Base-by-base conservation (phyloP, 352 stramenopile genomes). In the Phytopythium montanum region DNA sequence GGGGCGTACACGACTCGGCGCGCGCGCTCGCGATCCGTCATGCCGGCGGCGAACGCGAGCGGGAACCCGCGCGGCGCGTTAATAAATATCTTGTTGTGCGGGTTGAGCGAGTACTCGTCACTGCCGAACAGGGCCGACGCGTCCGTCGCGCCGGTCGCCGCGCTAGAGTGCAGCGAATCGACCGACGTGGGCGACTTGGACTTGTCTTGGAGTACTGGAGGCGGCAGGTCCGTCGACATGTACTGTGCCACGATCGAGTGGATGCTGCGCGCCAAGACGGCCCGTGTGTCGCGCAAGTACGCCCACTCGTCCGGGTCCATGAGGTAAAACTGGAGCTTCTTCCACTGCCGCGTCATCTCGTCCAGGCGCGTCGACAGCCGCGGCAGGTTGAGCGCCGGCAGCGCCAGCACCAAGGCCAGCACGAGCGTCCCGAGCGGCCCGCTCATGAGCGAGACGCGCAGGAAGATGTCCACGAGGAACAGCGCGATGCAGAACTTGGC, bases 41-140 rank as follows among this genome's bases (percentile, higher is more conserved):
- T 75, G 48, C 72, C 64, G 16, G 62, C 56, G 8, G 72, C 73
- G 31, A 80, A 87, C 10, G 74, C 60, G 38, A 88, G 62, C n/a
- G 79, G 75, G 60, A 87, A 87, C 56, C 76, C 87, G 25, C 76
- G 78, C 46, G 78, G 81, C 34, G 81, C 72, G 67, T 90, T 90
- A 69, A 90, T 88, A 85, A 90, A 90, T 79, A 90, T 85, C 59
- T 88, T 86, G 70, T 90, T 79, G 66, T 90, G 76, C 49, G 73
- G 64, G 59, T 90, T 90, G 19, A 90, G 68, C 58, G 76, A 76
- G 68, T 87, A 90, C 53, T 86, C 70, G 57, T 88, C 78, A 29
- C 77, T 85, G 23, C 74, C 56, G 29, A 72, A 65, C 4, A 76
- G 65, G 23, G 46, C 4, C 51, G n/a, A 21, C 10, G 21, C 21